Conservation (phyloP, 257 asterid species). For the Pogostemon cablin region DNA sequence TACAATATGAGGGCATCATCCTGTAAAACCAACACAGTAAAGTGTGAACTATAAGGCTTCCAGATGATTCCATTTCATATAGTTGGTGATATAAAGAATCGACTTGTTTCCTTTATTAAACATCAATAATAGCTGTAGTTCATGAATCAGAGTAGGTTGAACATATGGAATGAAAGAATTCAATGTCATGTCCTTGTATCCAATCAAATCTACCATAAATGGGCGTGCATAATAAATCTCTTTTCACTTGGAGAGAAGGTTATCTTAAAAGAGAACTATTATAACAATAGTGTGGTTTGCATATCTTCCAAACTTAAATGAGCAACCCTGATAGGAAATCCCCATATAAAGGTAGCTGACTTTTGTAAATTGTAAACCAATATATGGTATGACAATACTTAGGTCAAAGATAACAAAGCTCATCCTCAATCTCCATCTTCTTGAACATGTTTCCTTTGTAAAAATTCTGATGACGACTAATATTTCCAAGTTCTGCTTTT, state of each 20-base stretch:
- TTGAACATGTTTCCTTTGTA: conserved; percentile 95
- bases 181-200: neutral
- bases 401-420: conserved; percentile 96
- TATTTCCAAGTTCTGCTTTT: conserved; percentile 93
- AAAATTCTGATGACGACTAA: conserved; percentile 94
- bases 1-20: conserved; percentile 96
- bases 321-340: conserved; percentile 94
- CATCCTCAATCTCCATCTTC: conserved; percentile 91
- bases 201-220: neutral
- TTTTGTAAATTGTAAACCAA: conserved; percentile 85
- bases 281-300: too few species aligned
- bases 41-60: conserved; percentile 24
- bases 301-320: too few species aligned
- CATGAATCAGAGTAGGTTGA: neutral
- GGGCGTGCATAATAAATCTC: neutral
- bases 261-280: neutral
- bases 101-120: neutral
- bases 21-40: conserved; percentile 47
- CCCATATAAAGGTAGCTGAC: conserved; percentile 76
- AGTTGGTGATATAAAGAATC: neutral
- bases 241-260: too few species aligned
- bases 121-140: neutral
- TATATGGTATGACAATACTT: conserved; percentile 95
- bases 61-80: neutral
- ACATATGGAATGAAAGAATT: neutral